These are phyloP conservation scores for Candida golubevii DNA, from an alignment of 805 yeast genomes.

Conservation along the genomic window DNA sequence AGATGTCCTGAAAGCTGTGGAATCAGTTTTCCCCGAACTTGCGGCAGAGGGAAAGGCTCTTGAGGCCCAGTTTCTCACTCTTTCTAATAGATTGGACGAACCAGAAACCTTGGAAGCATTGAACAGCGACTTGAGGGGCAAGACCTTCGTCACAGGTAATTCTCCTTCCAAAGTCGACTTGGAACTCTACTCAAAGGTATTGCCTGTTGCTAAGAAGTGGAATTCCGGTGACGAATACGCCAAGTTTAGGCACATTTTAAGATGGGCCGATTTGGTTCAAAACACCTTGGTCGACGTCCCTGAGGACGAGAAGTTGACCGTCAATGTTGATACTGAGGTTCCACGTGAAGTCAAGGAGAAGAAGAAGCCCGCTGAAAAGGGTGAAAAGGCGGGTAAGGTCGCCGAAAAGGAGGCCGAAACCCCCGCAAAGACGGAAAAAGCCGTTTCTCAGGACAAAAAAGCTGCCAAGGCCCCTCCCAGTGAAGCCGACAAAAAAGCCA, in stretches of 20 bases:
- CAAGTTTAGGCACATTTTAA: constrained; percentile 72
- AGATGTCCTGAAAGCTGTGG: constrained; percentile 21
- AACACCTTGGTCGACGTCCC: constrained; percentile 54
- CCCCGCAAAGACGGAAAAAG: constrained; percentile 32
- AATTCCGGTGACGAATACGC: constrained; percentile 51
- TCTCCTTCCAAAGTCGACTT: constrained; percentile 68
- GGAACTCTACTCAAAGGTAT: constrained; percentile 59
- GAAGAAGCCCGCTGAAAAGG: constrained; percentile 33
- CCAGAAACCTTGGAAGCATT: constrained; percentile 46
- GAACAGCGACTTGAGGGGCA: constrained; percentile 63
- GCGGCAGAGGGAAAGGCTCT: constrained; percentile 58
- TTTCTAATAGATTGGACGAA: constrained; percentile 53
- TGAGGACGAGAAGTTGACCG: constrained; percentile 46
- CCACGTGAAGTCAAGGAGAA: constrained; percentile 74
- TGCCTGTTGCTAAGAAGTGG: constrained; percentile 58
- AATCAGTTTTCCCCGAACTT: constrained; percentile 26
- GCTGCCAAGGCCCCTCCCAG: constrained; percentile 17
- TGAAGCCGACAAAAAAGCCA: constrained; percentile 42
- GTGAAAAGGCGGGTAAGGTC: too few species aligned
- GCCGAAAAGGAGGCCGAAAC: constrained; percentile 33
- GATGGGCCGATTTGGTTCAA: constrained; percentile 92
- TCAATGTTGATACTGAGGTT: constrained; percentile 59
- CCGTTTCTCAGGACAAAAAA: constrained; percentile 10
- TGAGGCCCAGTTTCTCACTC: constrained; percentile 73
- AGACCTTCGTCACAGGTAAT: constrained; percentile 69